phyloP scores from a whole-genome alignment of 2,329 filamentous ascomycete species.

The Fragosphaeria purpurea region DNA sequence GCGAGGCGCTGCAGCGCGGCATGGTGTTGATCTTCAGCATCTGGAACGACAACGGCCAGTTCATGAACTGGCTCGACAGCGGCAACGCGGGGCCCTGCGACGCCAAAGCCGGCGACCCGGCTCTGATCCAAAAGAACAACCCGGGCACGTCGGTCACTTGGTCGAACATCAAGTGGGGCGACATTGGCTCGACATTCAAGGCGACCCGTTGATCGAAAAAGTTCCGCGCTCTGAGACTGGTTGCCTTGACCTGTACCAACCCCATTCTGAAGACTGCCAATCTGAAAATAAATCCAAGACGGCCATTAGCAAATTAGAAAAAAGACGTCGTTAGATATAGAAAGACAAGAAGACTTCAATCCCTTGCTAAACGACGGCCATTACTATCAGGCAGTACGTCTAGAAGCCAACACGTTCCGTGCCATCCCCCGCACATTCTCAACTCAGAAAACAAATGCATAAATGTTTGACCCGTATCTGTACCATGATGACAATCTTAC shows the following conservation, averaged over 20 bases:
- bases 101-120: slow-evolving; percentile 41
- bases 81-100: slow-evolving; percentile 39
- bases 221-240: too few species aligned
- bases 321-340: too few species aligned
- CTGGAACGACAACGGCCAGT: slow-evolving; percentile 36
- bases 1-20: slow-evolving; percentile 30
- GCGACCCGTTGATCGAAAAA: too few species aligned
- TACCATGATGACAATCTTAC: slow-evolving; percentile 46
- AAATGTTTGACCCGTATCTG: slow-evolving; percentile 56
- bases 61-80: slow-evolving; percentile 42
- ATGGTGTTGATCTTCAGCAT: slow-evolving; percentile 39
- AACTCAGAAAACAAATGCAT: neutral
- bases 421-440: too few species aligned
- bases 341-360: too few species aligned
- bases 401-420: too few species aligned
- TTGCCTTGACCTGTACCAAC: too few species aligned
- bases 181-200: slow-evolving; percentile 41
- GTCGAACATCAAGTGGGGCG: slow-evolving; percentile 49
- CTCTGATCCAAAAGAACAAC: slow-evolving; percentile 34
- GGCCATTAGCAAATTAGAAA: too few species aligned
- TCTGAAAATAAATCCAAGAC: too few species aligned
- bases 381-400: too few species aligned
- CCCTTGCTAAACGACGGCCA: too few species aligned
- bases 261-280: too few species aligned
- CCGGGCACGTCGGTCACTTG: slow-evolving; percentile 42